Percentiles rank a stretch among this genome's conserved stretches.
Evolutionary conservation across 1,139 yeast species (phyloP).

Genomic region (Pichia sp.): DNA sequence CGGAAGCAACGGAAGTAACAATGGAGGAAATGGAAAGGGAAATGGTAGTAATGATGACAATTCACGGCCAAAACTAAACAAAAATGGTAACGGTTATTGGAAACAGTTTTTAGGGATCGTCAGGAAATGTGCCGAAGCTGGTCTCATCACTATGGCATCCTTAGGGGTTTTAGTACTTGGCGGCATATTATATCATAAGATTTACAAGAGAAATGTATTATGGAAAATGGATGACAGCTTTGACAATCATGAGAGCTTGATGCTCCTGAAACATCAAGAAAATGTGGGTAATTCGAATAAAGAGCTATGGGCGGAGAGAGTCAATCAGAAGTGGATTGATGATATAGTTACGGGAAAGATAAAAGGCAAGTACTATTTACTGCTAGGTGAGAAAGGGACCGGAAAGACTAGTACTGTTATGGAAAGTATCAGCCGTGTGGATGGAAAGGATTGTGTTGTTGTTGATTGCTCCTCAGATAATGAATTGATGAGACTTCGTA

Average conservation of each 20-base stretch:
- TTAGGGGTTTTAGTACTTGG: constrained; percentile 66
- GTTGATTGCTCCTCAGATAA: constrained; percentile 87
- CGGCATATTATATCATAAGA: constrained; percentile 63
- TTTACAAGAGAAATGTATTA: constrained; percentile 57
- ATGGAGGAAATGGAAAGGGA: neutral
- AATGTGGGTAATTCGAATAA: constrained; percentile 36
- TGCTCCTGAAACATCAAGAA: constrained; percentile 42
- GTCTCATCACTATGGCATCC: constrained; percentile 73
- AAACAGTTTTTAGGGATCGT: constrained; percentile 32
- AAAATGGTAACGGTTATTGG: constrained; percentile 12
- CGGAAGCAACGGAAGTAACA: neutral
- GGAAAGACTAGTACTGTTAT: constrained; percentile 73
- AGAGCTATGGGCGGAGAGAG: constrained; percentile 61
- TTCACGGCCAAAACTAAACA: constrained; percentile 11
- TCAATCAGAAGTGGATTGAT: constrained; percentile 63
- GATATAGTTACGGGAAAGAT: constrained; percentile 60
- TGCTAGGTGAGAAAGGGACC: constrained; percentile 84
- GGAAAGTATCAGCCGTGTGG: constrained; percentile 63
- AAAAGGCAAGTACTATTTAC: constrained; percentile 63
- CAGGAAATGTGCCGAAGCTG: constrained; percentile 63
- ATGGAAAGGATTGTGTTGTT: constrained; percentile 63
- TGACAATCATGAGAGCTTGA: constrained; percentile 49
- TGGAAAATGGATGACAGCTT: constrained; percentile 66
- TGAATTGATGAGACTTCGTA: constrained; percentile 69
- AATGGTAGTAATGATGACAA: constrained; percentile 15